These are phyloP conservation scores for Fusarium algeriense DNA, from an alignment of 2,329 filamentous ascomycete species.

Conservation along the genomic window DNA sequence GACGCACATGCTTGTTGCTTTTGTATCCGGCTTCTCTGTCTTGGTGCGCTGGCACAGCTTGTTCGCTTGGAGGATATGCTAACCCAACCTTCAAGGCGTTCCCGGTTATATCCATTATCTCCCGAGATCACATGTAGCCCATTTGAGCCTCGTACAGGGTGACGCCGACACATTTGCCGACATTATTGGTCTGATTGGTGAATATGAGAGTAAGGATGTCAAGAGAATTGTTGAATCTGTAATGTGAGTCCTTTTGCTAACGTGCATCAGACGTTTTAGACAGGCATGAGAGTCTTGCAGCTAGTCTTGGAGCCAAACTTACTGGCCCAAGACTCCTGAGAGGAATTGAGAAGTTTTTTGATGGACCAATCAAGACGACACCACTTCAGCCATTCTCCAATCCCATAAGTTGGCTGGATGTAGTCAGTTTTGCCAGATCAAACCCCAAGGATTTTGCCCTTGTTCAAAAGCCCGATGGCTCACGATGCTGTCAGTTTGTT, in stretches of 20 bases:
- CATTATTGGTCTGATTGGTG: constrained; percentile 77
- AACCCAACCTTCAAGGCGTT: constrained; percentile 39
- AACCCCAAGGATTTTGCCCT: constrained; percentile 84
- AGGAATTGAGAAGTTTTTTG: constrained; percentile 87
- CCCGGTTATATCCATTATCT: constrained; percentile 66
- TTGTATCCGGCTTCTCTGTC: constrained; percentile 38
- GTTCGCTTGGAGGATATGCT: constrained; percentile 38
- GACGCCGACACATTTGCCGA: constrained; percentile 77
- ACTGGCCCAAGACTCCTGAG: constrained; percentile 86
- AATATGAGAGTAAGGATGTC: constrained; percentile 74
- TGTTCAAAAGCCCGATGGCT: constrained; percentile 74
- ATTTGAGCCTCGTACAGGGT: constrained; percentile 64
- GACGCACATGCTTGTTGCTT: constrained; percentile 40
- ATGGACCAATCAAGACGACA: constrained; percentile 75
- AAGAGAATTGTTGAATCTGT: not conserved
- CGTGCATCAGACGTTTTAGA: constrained; percentile 75
- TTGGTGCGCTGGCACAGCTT: constrained; percentile 36
- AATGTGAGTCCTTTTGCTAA: constrained; percentile 32
- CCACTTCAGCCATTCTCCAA: constrained; percentile 69
- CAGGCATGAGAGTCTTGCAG: constrained; percentile 87
- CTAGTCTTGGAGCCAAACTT: constrained; percentile 85
- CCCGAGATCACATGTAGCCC: constrained; percentile 58
- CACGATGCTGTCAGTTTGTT: constrained; percentile 82
- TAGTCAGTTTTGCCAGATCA: constrained; percentile 84
- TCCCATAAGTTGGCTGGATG: constrained; percentile 83